phyloP scores from a whole-genome alignment of 352 stramenopile genomes.

The Globisporangium barbulae region DNA sequence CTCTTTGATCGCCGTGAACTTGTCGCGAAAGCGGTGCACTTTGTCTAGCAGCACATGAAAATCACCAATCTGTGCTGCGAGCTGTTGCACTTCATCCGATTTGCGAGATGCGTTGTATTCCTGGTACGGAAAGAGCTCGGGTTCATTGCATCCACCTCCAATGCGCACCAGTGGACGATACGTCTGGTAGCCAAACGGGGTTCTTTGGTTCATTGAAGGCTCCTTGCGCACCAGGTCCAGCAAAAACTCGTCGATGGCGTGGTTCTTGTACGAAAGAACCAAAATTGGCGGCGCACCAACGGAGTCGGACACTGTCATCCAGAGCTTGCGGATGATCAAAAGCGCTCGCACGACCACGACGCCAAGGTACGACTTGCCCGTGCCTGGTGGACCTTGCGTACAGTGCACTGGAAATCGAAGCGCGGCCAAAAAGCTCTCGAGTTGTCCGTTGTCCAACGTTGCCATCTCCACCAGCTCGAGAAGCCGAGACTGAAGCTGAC shows the following conservation, averaged over 20 bases:
- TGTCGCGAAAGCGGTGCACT: conserved; percentile 10
- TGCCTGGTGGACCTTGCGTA: conserved; percentile 85
- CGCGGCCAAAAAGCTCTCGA: conserved; percentile 72
- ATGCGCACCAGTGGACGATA: conserved; percentile 62
- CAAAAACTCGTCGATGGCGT: conserved; percentile 86
- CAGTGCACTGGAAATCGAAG: conserved; percentile 81
- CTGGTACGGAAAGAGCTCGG: conserved; percentile 40
- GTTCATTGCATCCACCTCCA: conserved; percentile 62
- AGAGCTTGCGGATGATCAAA: conserved; percentile 65
- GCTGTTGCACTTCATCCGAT: conserved; percentile 16
- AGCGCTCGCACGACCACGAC: conserved; percentile 81
- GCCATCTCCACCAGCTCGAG: conserved; percentile 37
- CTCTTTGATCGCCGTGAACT: conserved; percentile 16
- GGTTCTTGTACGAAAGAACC: conserved; percentile 88
- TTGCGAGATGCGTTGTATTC: conserved; percentile 25
- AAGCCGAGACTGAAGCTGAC: conserved; percentile 35
- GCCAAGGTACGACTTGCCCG: conserved; percentile 89
- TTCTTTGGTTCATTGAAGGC: conserved; percentile 20
- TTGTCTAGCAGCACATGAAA: conserved; percentile 28
- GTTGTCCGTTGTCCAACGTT: conserved; percentile 65
- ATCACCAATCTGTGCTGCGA: conserved; percentile 29
- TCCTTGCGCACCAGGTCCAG: conserved; percentile 68
- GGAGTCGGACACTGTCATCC: conserved; percentile 60
- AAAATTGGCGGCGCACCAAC: conserved; percentile 75
- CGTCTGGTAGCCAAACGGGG: conserved; percentile 25